Evolutionary conservation across 2,329 filamentous ascomycete species (phyloP).

Genomic region (Byssothecium circinans): DNA sequence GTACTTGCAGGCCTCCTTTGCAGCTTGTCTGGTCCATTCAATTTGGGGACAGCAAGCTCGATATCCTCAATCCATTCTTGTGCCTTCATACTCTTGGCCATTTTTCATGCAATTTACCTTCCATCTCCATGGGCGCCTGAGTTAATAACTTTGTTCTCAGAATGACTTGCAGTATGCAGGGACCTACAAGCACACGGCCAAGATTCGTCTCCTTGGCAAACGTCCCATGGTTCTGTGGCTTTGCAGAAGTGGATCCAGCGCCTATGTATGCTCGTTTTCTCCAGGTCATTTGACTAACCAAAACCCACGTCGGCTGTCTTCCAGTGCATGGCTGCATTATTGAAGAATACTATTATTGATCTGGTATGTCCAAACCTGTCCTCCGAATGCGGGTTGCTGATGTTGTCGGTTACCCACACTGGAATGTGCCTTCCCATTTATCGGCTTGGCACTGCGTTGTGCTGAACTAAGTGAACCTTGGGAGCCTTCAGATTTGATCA

Average conservation of each 20-base stretch:
- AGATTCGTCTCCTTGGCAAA: neutral
- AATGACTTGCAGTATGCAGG: neutral
- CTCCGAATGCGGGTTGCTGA: too few relatives aligned
- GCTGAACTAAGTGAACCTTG: too few relatives aligned
- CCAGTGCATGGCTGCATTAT: too few relatives aligned
- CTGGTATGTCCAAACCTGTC: too few relatives aligned
- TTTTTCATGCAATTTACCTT: neutral
- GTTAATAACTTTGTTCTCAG: too few relatives aligned
- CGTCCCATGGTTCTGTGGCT: neutral
- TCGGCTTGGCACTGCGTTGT: too few relatives aligned
- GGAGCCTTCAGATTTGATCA: too few relatives aligned
- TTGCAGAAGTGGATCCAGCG: neutral
- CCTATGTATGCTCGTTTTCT: neutral
- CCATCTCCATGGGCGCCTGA: too few relatives aligned
- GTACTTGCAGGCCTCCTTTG: slow-evolving; percentile 24
- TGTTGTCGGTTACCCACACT: neutral
- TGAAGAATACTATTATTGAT: too few relatives aligned
- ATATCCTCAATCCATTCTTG: slow-evolving; percentile 39
- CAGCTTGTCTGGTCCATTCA: slow-evolving; percentile 19
- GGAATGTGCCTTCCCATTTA: neutral
- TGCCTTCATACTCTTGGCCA: slow-evolving; percentile 10
- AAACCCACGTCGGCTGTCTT: too few relatives aligned
- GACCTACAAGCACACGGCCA: neutral
- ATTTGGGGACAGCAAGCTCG: slow-evolving; percentile 29
- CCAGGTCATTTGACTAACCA: neutral